Evolutionary conservation across 2,329 filamentous ascomycete genomes (phyloP).

Genomic region (Fusarium haematococcum): DNA sequence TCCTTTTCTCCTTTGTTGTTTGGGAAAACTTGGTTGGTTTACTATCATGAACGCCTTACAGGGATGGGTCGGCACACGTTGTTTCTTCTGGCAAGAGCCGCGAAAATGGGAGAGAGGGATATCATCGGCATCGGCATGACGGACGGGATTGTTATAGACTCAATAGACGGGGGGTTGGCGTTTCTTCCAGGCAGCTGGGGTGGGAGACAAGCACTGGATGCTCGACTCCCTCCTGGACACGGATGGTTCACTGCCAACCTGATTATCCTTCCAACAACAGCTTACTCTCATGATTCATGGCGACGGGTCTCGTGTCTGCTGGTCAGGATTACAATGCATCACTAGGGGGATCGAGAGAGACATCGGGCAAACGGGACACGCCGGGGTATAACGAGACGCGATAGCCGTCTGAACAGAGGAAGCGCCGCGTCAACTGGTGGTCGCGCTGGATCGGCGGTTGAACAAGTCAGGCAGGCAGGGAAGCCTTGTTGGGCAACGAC

Average conservation of each 20-base stretch:
- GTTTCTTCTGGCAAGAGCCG: conserved; percentile 29
- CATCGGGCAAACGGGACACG: conserved; percentile 11
- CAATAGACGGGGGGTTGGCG: conserved; percentile 42
- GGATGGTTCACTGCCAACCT: conserved; percentile 25
- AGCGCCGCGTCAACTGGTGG: neutral
- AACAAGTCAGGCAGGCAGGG: conserved; percentile 29
- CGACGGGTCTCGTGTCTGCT: conserved; percentile 2
- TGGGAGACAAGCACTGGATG: conserved; percentile 21
- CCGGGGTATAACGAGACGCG: neutral
- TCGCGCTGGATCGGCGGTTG: conserved; percentile 13
- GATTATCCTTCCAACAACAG: conserved; percentile 7
- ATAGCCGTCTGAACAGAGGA: neutral
- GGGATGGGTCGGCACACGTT: conserved; percentile 17
- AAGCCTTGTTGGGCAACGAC: conserved; percentile 25
- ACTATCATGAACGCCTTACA: conserved; percentile 28
- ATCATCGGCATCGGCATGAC: conserved; percentile 12
- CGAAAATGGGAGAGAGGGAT: conserved; percentile 25
- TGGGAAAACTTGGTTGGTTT: conserved; percentile 4
- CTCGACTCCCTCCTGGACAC: conserved; percentile 11
- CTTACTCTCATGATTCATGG: conserved; percentile 11
- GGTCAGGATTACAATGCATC: conserved; percentile 12
- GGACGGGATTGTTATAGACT: conserved; percentile 24
- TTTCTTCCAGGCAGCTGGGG: conserved; percentile 28
- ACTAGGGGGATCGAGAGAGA: conserved; percentile 15
- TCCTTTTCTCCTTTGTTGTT: conserved; percentile 5